Conservation (phyloP, 164 flowering plant genomes). For the Sedum album region DNA sequence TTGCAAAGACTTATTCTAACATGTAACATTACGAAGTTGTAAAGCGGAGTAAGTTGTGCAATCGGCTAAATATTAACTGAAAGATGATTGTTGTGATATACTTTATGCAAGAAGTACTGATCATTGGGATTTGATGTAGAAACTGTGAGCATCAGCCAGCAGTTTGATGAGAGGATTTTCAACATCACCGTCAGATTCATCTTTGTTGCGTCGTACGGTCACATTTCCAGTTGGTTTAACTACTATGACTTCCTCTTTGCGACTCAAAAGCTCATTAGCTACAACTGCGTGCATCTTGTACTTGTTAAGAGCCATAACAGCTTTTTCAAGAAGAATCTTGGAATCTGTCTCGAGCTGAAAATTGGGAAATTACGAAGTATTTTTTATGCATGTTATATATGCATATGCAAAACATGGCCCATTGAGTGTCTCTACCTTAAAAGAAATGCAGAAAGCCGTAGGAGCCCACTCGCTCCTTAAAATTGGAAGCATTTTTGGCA, state of each 20-base stretch:
- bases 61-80: neutral
- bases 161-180: conserved; percentile 66
- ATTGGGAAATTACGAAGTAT: neutral
- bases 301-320: conserved; percentile 58
- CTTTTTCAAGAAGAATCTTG: conserved; percentile 72
- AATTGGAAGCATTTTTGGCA: conserved; percentile 79
- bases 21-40: too few relatives aligned
- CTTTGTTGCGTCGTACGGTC: conserved; percentile 42
- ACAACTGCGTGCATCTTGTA: conserved; percentile 80
- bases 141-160: conserved; percentile 26
- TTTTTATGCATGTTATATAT: neutral
- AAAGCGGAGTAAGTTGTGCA: too few relatives aligned
- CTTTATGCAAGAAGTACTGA: neutral
- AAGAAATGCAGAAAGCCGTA: conserved; percentile 70
- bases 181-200: conserved; percentile 31
- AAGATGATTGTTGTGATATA: neutral
- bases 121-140: neutral
- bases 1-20: too few relatives aligned
- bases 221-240: conserved; percentile 38
- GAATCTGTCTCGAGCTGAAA: conserved; percentile 86
- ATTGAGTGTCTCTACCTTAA: conserved; percentile 52
- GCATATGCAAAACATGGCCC: neutral
- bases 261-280: conserved; percentile 80
- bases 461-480: conserved; percentile 82
- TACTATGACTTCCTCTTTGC: conserved; percentile 72